Evolutionary conservation across 306 rosid genomes (phyloP).

Genomic region (Abrus precatorius): DNA sequence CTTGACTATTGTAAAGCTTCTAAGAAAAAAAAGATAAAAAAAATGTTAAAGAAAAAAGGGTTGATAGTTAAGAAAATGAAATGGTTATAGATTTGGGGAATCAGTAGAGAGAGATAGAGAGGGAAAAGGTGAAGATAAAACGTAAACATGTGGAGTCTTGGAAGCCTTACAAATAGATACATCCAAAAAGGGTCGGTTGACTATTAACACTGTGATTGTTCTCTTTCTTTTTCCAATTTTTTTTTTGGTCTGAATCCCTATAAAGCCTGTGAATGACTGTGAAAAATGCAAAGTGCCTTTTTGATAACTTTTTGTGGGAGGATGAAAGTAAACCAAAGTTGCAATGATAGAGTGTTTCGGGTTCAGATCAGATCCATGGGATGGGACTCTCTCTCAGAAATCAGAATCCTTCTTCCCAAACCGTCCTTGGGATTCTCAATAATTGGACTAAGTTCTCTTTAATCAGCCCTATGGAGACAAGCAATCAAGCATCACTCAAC

Average conservation of each 20-base stretch:
- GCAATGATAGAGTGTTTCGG: slow-evolving; percentile 36
- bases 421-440: slow-evolving; percentile 31
- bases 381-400: slow-evolving; percentile 13
- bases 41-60: not conserved
- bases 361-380: slow-evolving; percentile 48
- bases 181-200: slow-evolving; percentile 94
- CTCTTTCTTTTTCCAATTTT: not conserved
- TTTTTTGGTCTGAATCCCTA: slow-evolving; percentile 40
- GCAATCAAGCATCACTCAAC: not conserved
- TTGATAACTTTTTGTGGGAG: slow-evolving; percentile 50
- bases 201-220: slow-evolving; percentile 56
- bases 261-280: slow-evolving; percentile 59
- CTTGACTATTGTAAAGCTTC: slow-evolving; percentile 54
- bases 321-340: slow-evolving; percentile 44
- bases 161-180: slow-evolving; percentile 89
- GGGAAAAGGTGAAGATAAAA: slow-evolving; percentile 58
- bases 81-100: slow-evolving; percentile 52
- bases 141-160: slow-evolving; percentile 77
- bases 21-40: not conserved
- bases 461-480: not conserved
- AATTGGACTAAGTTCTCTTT: slow-evolving; percentile 21
- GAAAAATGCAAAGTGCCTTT: slow-evolving; percentile 53
- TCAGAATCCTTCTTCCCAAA: not conserved
- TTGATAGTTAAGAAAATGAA: slow-evolving; percentile 29
- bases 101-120: slow-evolving; percentile 24